Base-by-base conservation (phyloP, 768 basidiomycete species). In the Cyclocybe cylindracea region DNA sequence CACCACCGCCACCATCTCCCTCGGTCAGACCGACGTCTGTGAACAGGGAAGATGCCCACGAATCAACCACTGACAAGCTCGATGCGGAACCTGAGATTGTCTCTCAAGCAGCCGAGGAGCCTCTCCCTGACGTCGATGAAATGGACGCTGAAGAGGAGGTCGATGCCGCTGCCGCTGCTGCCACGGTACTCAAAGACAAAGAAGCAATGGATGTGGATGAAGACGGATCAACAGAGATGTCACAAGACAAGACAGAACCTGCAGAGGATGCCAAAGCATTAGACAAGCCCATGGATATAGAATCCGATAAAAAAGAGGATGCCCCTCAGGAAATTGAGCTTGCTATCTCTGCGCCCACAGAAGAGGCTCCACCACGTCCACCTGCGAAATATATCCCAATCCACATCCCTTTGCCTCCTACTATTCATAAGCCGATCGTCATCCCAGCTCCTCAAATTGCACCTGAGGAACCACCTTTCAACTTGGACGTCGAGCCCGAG, bases 371-470 rank as follows among this genome's bases (percentile, higher is more conserved):
- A 16, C 53, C 36, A 39, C 38, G 10, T 24, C 24, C 24, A 24
- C 18, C 46, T 10, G 18, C 39, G 9, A 45, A 44, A 6, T 34
- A 46, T 46, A 45, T 56, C n/a, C 56, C 54, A 8, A 44, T 64
- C 4, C 54, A 58, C 32, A 50, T 64, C 11, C 47, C 57, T n/a
- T 55, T 57, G 42, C 60, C 59, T 29, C 62, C 60, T 0, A 61
- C 50, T 31, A 54, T 57, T 37, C 55, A 58, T 32, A 54, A 56
- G 49, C 60, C 68, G n/a, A 65, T 73, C 31, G 44, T 71, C 31
- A 68, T 70, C 39, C 62, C 61, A 35, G 64, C 63, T 29, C 65
- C 72, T n/a, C 19, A 50, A 36, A 46, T 55, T 35, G 34, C 59
- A 38, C 40, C 46, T 19, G 39, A 45, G 39, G 56, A 57, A n/a